Base-by-base conservation (phyloP, 2,329 filamentous ascomycete species). In the Alternaria ventricosa region DNA sequence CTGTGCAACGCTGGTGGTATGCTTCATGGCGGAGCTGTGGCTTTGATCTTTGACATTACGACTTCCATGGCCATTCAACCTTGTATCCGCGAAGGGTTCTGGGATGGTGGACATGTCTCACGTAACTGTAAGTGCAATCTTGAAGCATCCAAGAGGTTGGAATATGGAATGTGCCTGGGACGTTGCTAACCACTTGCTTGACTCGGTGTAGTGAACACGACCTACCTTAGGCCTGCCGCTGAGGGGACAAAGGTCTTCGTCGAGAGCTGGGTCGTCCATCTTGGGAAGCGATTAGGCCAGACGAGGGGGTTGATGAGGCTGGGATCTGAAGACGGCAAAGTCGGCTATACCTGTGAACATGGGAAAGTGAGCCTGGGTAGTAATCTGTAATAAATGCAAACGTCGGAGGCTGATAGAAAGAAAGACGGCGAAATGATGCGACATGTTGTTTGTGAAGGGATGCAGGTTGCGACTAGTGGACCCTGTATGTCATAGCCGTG, bases 11-110 rank as follows among this genome's bases (percentile, higher is more conserved):
- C 58, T 47, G 78, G 80, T 30, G 80, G 80, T 2, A 84, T 83
- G 30, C 79, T 88, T 65, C 86, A 88, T 69, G 86, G 86, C 20
- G 86, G 85, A 7, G 85, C 84, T 3, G 84, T 85, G 3, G 83
- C 84, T 0, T 76, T 86, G 6, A 84, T 87, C 46, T 86, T 87
- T 63, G 87, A 89, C 69, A 84, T 88, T 75, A 81, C 82, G 58
- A 85, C 84, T 1, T 82, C 79, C 7, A 72, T 82, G 8, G 76
- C 81, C 6, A 73, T 83, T 15, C 68, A 64, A 6, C 71, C 76
- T 4, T 68, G 71, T 18, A 68, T 73, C 6, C 65, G 63, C n/a
- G 71, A 77, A 3, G 78, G 75, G 1, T 81, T 80, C 53, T 85
- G 82, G 82, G 75, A 83, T 49, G 72, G 75, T n/a, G 82, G 77